Conservation (phyloP, 2,329 filamentous ascomycete genomes). For the Fusarium fujikuroi region DNA sequence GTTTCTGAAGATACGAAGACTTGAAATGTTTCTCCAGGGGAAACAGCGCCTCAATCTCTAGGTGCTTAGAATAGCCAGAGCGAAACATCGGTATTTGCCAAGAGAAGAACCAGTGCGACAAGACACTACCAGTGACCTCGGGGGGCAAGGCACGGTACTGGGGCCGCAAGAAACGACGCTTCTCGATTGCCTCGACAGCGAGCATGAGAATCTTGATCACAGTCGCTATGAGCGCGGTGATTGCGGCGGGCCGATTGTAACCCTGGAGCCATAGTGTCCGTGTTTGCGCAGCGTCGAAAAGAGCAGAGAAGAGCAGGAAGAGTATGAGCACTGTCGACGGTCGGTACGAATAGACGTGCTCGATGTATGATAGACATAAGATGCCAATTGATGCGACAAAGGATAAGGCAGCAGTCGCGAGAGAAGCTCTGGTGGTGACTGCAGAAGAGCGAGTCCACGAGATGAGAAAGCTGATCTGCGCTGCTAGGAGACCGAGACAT, state of each 20-base stretch:
- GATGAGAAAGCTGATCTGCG: constrained; percentile 25
- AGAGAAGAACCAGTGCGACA: constrained; percentile 32
- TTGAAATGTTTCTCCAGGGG: constrained; percentile 29
- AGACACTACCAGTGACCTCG: constrained; percentile 17
- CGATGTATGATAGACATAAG: constrained; percentile 24
- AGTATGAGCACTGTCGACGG: constrained; percentile 33
- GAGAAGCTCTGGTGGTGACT: constrained; percentile 18
- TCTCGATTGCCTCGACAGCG: constrained; percentile 14
- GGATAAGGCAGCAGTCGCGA: constrained; percentile 14
- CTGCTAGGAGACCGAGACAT: constrained; percentile 10
- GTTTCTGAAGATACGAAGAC: constrained; percentile 23
- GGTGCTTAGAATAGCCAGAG: constrained; percentile 15
- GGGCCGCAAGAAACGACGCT: constrained; percentile 17
- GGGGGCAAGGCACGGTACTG: constrained; percentile 19
- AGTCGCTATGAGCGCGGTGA: constrained; percentile 15
- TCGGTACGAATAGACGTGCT: constrained; percentile 34
- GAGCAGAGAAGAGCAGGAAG: constrained; percentile 21
- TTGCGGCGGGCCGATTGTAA: constrained; percentile 13
- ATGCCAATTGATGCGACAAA: constrained; percentile 24
- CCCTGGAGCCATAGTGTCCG: constrained; percentile 35
- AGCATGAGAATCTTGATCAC: constrained; percentile 23
- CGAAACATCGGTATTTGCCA: constrained; percentile 30
- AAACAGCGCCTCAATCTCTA: constrained; percentile 21
- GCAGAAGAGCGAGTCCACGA: constrained; percentile 19
- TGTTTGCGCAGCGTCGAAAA: constrained; percentile 23